phyloP scores from a whole-genome alignment of 495 filamentous ascomycete genomes.

The Penicillium bialowiezense region DNA sequence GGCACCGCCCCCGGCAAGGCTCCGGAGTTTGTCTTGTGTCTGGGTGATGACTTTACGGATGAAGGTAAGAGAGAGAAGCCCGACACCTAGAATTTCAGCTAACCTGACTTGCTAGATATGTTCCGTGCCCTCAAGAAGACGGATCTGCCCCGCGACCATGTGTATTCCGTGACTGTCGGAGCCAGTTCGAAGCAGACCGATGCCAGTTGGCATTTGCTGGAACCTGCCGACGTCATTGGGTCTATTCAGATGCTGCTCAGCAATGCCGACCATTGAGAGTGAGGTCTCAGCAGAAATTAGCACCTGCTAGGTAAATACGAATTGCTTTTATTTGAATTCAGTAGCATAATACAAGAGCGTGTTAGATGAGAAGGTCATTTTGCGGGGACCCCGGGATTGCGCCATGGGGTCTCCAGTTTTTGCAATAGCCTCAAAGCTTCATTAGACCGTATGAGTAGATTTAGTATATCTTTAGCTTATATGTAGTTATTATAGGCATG shows the following conservation, averaged over 20 bases:
- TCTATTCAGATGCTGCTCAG: conserved; percentile 68
- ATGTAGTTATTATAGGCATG: no score
- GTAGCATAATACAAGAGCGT: no score
- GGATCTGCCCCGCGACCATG: conserved; percentile 54
- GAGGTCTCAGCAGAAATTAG: no score
- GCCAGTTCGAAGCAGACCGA: conserved; percentile 82
- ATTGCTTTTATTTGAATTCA: no score
- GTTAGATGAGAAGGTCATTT: background rate
- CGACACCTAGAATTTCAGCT: no score
- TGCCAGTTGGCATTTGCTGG: conserved; percentile 81
- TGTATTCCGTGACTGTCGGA: conserved; percentile 87
- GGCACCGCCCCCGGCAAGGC: conserved; percentile 44
- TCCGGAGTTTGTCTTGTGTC: conserved; percentile 80
- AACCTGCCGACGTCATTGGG: conserved; percentile 82
- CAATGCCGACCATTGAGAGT: conserved; percentile 27
- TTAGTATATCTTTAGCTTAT: no score
- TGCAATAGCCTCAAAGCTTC: background rate
- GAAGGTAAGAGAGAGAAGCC: conserved; percentile 72
- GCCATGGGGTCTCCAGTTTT: background rate
- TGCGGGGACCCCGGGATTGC: conserved; percentile 9
- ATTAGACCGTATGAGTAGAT: no score
- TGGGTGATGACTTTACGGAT: conserved; percentile 95
- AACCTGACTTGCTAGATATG: conserved; percentile 49
- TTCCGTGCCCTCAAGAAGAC: conserved; percentile 63
- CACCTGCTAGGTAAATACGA: no score